Conservation (phyloP, 768 basidiomycete genomes). For the Tulasnella calospora region DNA sequence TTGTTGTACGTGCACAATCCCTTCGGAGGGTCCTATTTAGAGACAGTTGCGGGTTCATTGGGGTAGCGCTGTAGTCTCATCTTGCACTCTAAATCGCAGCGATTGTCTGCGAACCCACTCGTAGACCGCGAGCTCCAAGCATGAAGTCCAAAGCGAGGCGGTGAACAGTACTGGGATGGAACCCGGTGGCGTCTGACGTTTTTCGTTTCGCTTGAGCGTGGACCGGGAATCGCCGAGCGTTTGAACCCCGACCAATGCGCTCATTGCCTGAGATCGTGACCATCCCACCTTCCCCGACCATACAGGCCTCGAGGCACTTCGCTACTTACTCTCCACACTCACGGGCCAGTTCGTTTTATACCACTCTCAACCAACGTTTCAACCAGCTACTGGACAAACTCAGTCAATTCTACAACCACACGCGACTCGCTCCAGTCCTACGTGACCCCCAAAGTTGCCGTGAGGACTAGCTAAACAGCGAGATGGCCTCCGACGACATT, state of each 20-base stretch:
- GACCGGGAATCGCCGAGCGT: neutral
- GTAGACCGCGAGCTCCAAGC: neutral
- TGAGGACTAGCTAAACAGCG: neutral
- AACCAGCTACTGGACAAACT: neutral
- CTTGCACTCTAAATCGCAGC: neutral
- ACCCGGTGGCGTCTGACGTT: neutral
- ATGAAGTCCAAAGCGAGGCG: neutral
- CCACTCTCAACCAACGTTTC: neutral
- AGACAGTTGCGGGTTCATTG: neutral
- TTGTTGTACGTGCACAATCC: neutral
- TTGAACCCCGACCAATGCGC: conserved; percentile 4
- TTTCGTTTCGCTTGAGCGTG: neutral
- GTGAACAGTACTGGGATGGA: too few relatives aligned
- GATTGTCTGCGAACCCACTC: neutral
- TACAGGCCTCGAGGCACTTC: neutral
- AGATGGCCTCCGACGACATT: conserved; percentile 25
- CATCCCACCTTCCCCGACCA: neutral
- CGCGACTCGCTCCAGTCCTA: neutral
- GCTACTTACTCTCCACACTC: conserved; percentile 1
- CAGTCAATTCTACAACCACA: neutral
- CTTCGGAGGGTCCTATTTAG: neutral
- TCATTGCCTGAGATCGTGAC: neutral
- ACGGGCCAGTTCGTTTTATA: neutral
- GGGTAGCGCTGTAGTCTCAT: neutral
- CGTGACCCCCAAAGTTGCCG: neutral